Percentiles rank a stretch among this genome's conserved stretches.
These are phyloP conservation scores for Wickerhamiella domercqiae DNA, from an alignment of 805 yeast species.

Conservation along the genomic window DNA sequence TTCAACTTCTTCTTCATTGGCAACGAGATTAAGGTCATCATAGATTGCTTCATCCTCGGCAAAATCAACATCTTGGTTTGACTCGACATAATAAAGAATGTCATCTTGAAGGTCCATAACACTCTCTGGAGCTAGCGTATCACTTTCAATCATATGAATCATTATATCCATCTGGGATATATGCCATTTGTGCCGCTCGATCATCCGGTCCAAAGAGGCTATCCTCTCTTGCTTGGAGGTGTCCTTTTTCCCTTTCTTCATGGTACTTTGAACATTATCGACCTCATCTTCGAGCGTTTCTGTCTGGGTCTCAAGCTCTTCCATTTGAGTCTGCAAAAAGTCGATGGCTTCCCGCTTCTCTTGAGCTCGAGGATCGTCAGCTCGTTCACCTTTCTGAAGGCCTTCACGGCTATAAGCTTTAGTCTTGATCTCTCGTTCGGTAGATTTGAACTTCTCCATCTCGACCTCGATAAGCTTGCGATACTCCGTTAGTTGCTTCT, in stretches of 20 bases:
- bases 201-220: slow-evolving; percentile 43
- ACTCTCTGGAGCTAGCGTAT: slow-evolving; percentile 60
- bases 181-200: slow-evolving; percentile 70
- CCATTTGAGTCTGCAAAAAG: slow-evolving; percentile 57
- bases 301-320: slow-evolving; percentile 65
- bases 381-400: slow-evolving; percentile 35
- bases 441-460: slow-evolving; percentile 91
- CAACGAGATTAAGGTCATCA: slow-evolving; percentile 64
- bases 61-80: slow-evolving; percentile 83
- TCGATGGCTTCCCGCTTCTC: slow-evolving; percentile 59
- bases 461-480: slow-evolving; percentile 45
- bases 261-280: slow-evolving; percentile 35
- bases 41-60: slow-evolving; percentile 88
- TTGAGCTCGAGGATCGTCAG: slow-evolving; percentile 63
- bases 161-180: slow-evolving; percentile 62
- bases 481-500: slow-evolving; percentile 64
- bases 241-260: slow-evolving; percentile 48
- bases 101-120: slow-evolving; percentile 73
- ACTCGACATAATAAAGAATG: slow-evolving; percentile 82
- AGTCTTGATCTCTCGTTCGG: slow-evolving; percentile 83
- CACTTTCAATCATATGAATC: slow-evolving; percentile 62
- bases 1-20: slow-evolving; percentile 38
- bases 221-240: slow-evolving; percentile 39
- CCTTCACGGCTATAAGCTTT: slow-evolving; percentile 93
- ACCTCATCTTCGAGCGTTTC: slow-evolving; percentile 65